Conservation (phyloP, 169 alveolate species). For the Cryptosporidium canis region DNA sequence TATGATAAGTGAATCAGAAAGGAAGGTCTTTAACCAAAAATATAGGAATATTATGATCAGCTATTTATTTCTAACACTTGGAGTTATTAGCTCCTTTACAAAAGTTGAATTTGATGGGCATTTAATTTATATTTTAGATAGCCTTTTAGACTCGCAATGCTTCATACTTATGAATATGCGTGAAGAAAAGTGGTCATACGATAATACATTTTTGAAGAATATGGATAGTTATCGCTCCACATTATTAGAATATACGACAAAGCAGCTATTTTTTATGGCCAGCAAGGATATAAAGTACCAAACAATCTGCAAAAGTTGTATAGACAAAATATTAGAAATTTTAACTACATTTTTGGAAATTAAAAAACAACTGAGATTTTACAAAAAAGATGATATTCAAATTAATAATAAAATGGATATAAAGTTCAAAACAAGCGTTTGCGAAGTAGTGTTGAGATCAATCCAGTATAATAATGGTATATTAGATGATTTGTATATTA, state of each 20-base stretch:
- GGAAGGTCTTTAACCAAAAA: neutral
- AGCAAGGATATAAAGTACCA: neutral
- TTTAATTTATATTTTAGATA: neutral
- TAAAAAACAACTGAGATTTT: neutral
- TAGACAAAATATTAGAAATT: neutral
- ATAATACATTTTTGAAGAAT: slow-evolving; percentile 1
- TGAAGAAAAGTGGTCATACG: neutral
- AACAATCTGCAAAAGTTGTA: neutral
- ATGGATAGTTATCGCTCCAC: slow-evolving; percentile 15
- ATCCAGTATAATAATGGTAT: slow-evolving; percentile 1
- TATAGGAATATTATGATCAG: neutral
- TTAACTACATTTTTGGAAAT: neutral
- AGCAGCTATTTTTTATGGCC: neutral
- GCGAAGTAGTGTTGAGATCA: slow-evolving; percentile 12
- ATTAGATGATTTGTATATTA: neutral
- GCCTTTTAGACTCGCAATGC: neutral
- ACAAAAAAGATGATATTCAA: neutral
- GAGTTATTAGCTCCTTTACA: slow-evolving; percentile 35
- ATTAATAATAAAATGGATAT: neutral
- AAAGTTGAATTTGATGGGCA: neutral
- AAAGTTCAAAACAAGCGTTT: slow-evolving; percentile 13
- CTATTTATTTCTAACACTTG: slow-evolving; percentile 10
- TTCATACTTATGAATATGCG: neutral
- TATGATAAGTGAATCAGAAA: neutral
- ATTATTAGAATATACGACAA: neutral